phyloP scores from a whole-genome alignment of 192 early-diverging fungal species.

The Gryganskiella cystojenkinii region DNA sequence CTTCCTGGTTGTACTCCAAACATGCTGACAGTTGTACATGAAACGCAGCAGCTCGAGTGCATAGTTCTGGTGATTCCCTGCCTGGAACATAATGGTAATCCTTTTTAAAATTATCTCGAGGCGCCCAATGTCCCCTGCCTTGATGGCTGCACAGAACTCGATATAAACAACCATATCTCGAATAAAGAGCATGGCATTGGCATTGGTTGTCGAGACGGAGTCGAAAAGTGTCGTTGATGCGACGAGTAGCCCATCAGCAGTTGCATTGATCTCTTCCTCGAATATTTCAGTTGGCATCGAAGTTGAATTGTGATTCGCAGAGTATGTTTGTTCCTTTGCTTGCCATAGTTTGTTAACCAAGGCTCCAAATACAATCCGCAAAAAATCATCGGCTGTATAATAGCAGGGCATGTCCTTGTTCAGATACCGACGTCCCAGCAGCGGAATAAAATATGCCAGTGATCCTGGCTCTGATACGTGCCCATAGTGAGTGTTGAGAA shows the following conservation, averaged over 20 bases:
- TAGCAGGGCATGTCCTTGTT: conserved; percentile 1
- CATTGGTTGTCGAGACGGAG: not conserved
- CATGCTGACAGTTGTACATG: not conserved
- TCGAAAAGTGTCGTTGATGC: not conserved
- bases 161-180: conserved; percentile 6
- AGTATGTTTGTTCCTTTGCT: not conserved
- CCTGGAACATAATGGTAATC: conserved; percentile 11
- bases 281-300: not conserved
- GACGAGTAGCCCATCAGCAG: not conserved
- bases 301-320: not conserved
- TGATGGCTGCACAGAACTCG: conserved; percentile 7
- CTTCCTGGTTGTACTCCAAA: not conserved
- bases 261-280: not conserved
- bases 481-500: conserved; percentile 8
- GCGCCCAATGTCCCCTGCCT: conserved; percentile 4
- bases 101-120: conserved; percentile 4
- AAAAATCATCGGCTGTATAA: not conserved
- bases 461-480: not conserved
- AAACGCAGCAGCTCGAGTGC: conserved; percentile 1
- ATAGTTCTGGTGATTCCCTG: conserved; percentile 4
- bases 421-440: not conserved
- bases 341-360: not conserved
- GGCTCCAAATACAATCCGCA: not conserved
- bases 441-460: not conserved
- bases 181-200: not conserved